Evolutionary conservation across 1,284 basidiomycete species (phyloP).

Genomic region (Ustilago bromivora): DNA sequence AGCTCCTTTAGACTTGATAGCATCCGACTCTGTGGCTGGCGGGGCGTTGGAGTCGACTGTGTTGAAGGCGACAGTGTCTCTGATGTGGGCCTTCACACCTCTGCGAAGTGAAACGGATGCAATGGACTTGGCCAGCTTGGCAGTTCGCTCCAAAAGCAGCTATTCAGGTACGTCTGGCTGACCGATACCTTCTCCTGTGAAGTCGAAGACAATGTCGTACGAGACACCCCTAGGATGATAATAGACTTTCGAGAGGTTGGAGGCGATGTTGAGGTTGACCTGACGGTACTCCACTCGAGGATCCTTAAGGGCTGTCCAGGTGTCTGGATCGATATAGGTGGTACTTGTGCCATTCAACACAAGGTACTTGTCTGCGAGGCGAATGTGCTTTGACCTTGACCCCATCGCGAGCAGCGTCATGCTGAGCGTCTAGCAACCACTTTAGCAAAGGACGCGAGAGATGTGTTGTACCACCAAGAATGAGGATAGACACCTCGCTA

Average conservation of each 20-base stretch:
- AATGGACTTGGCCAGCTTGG: conserved; percentile 46
- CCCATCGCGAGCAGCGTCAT: conserved; percentile 6
- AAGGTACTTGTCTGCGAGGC: conserved; percentile 59
- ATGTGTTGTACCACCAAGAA: conserved; percentile 50
- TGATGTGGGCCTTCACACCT: conserved; percentile 51
- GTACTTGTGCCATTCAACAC: conserved; percentile 35
- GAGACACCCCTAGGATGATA: conserved; percentile 30
- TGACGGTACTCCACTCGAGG: conserved; percentile 57
- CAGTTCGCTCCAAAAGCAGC: conserved; percentile 51
- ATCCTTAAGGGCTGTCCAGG: conserved; percentile 40
- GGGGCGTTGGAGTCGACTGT: conserved; percentile 38
- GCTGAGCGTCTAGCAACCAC: conserved; percentile 31
- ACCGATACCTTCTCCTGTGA: conserved; percentile 55
- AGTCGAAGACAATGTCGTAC: conserved; percentile 58
- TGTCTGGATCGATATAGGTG: conserved; percentile 48
- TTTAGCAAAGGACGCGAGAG: conserved; percentile 49
- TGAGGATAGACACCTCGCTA: conserved; percentile 47
- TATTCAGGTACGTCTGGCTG: conserved; percentile 39
- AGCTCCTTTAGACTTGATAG: conserved; percentile 36
- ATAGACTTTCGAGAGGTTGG: conserved; percentile 34
- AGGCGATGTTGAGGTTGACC: conserved; percentile 47
- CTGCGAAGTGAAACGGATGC: conserved; percentile 33
- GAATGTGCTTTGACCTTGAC: conserved; percentile 41
- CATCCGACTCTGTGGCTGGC: conserved; percentile 35
- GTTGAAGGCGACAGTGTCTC: conserved; percentile 52